phyloP scores from a whole-genome alignment of 1,139 yeast species.

The Saccharomyces hybrid region DNA sequence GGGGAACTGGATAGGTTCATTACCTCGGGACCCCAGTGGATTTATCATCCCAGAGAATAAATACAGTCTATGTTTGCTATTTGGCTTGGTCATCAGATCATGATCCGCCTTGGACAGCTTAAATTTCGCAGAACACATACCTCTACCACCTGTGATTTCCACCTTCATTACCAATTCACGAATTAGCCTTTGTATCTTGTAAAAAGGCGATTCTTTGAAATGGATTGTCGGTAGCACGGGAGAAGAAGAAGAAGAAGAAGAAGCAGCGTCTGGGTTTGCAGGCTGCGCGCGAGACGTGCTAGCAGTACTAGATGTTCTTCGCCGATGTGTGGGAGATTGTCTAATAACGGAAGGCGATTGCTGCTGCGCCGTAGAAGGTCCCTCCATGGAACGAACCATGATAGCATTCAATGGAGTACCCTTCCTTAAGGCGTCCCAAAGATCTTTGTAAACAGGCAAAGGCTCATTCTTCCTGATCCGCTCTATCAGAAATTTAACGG shows the following conservation, averaged over 20 bases:
- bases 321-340: neutral
- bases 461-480: conserved; percentile 35
- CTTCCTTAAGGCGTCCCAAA: conserved; percentile 19
- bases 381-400: conserved; percentile 17
- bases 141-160: conserved; percentile 35
- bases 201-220: conserved; percentile 48
- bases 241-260: too few relatives aligned
- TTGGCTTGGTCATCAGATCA: conserved; percentile 23
- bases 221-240: conserved; percentile 14
- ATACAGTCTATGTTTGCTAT: conserved; percentile 33
- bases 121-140: conserved; percentile 36
- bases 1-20: too few relatives aligned
- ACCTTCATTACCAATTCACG: conserved; percentile 41
- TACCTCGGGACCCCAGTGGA: conserved; percentile 8
- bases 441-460: conserved; percentile 36
- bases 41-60: conserved; percentile 41
- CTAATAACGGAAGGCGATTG: conserved; percentile 1
- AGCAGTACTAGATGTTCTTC: neutral
- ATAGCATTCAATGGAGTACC: conserved; percentile 20
- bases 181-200: conserved; percentile 37
- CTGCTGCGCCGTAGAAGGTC: conserved; percentile 12
- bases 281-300: neutral
- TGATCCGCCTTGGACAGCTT: conserved; percentile 36
- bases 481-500: conserved; percentile 39
- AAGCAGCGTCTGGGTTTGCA: neutral